A percentile compares a stretch with the other conserved stretches of the same genome.
Conservation (phyloP, 768 basidiomycete genomes). For the Clitopilus passeckerianus region DNA sequence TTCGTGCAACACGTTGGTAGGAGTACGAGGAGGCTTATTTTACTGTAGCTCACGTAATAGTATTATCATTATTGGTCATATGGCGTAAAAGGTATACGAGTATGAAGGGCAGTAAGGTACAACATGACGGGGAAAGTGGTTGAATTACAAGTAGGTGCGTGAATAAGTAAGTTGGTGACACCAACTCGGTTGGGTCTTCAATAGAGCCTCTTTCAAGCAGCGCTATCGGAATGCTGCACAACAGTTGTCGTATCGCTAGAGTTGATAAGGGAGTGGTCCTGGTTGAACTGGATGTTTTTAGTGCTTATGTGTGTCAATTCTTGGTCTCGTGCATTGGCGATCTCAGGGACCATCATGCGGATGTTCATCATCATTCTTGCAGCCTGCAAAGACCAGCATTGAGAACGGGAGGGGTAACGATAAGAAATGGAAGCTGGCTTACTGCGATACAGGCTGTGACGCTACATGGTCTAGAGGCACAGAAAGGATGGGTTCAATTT, state of each 20-base stretch:
- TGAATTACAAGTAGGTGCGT: background rate
- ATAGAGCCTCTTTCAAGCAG: too few relatives aligned
- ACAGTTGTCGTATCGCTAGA: background rate
- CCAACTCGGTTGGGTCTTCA: background rate
- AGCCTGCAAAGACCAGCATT: slow-evolving; percentile 8
- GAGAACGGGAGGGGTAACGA: background rate
- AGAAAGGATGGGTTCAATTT: too few relatives aligned
- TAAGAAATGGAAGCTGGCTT: background rate
- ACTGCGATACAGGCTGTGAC: slow-evolving; percentile 15
- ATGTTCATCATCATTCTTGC: slow-evolving; percentile 21
- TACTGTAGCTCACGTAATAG: background rate
- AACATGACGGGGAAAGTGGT: too few relatives aligned
- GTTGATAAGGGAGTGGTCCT: background rate
- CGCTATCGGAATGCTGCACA: background rate
- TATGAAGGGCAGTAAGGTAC: too few relatives aligned
- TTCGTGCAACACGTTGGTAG: slow-evolving; percentile 39
- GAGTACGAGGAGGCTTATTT: background rate
- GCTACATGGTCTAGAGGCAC: slow-evolving; percentile 5
- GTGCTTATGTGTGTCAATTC: background rate
- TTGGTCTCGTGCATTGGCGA: background rate
- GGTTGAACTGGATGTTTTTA: background rate
- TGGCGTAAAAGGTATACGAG: too few relatives aligned
- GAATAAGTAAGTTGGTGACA: background rate
- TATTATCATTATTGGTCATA: too few relatives aligned
- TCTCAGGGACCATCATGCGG: slow-evolving; percentile 1